Evolutionary conservation across 2,329 filamentous ascomycete genomes (phyloP).

Genomic region (Diaporthe caulivora): DNA sequence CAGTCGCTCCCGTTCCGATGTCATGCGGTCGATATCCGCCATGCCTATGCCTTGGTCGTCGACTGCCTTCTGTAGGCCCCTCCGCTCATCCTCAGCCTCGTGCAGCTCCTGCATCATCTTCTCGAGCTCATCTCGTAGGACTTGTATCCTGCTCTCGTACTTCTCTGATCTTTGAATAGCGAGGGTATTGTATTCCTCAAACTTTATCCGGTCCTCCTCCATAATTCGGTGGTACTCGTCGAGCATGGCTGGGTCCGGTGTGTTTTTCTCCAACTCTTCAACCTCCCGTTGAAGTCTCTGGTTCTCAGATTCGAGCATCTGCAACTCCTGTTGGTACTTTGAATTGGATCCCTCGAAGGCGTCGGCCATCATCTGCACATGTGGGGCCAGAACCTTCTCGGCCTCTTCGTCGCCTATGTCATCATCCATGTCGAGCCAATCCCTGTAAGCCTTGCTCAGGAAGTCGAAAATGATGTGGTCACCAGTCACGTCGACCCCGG

Average conservation of each 20-base stretch:
- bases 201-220: constrained; percentile 94
- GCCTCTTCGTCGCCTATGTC: constrained; percentile 89
- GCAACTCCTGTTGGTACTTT: constrained; percentile 85
- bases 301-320: constrained; percentile 88
- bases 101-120: constrained; percentile 81
- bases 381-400: constrained; percentile 82
- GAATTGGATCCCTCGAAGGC: constrained; percentile 90
- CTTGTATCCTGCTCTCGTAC: constrained; percentile 82
- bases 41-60: constrained; percentile 96
- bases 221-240: constrained; percentile 94
- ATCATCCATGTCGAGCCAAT: constrained; percentile 94
- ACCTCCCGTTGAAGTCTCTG: constrained; percentile 85
- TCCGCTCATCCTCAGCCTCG: constrained; percentile 85
- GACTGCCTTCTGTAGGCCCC: constrained; percentile 84
- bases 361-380: constrained; percentile 87
- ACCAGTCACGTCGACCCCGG: constrained; percentile 86
- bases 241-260: constrained; percentile 83
- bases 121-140: constrained; percentile 88
- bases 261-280: constrained; percentile 87
- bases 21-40: constrained; percentile 99
- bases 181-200: constrained; percentile 91
- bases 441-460: constrained; percentile 87
- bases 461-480: constrained; percentile 97
- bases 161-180: constrained; percentile 90
- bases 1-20: constrained; percentile 91